Evolutionary conservation across 1,139 yeast genomes (phyloP).

Genomic region (Pichia sp.): DNA sequence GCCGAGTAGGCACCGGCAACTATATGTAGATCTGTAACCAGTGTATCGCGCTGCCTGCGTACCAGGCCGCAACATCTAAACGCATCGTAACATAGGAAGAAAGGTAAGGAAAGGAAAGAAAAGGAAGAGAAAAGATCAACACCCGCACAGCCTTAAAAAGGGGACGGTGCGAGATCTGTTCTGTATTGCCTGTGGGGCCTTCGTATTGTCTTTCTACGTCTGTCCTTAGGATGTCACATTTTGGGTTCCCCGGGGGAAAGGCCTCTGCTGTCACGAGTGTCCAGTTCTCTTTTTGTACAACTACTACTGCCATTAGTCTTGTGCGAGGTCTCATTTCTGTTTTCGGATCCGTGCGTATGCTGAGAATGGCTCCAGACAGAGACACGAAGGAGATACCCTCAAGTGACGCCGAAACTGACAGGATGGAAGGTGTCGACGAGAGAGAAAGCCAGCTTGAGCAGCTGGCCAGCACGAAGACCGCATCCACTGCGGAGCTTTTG

Average conservation of each 20-base stretch:
- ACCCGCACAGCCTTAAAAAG: not conserved
- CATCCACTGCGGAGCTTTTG: not conserved
- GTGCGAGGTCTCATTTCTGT: not conserved
- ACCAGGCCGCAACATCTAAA: not conserved
- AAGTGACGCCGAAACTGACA: slow-evolving; percentile 79
- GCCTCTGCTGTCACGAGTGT: not conserved
- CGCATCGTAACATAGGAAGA: not conserved
- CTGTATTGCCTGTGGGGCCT: not conserved
- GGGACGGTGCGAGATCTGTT: not conserved
- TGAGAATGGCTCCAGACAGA: slow-evolving; percentile 24
- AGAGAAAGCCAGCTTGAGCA: slow-evolving; percentile 37
- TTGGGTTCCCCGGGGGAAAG: not conserved
- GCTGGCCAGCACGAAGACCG: slow-evolving; percentile 19
- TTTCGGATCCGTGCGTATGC: slow-evolving; percentile 30
- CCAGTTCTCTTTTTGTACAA: not conserved
- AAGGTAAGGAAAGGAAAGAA: not conserved
- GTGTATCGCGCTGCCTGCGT: not conserved
- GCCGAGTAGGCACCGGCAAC: not conserved
- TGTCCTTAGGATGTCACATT: not conserved
- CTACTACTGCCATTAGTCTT: not conserved
- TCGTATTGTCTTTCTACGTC: not conserved
- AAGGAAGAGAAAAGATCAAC: not conserved
- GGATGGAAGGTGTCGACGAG: slow-evolving; percentile 50
- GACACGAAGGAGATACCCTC: slow-evolving; percentile 29
- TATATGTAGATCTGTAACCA: not conserved